These are phyloP conservation scores for Phytophthora kernoviae DNA, from an alignment of 352 stramenopile genomes.

Conservation along the genomic window DNA sequence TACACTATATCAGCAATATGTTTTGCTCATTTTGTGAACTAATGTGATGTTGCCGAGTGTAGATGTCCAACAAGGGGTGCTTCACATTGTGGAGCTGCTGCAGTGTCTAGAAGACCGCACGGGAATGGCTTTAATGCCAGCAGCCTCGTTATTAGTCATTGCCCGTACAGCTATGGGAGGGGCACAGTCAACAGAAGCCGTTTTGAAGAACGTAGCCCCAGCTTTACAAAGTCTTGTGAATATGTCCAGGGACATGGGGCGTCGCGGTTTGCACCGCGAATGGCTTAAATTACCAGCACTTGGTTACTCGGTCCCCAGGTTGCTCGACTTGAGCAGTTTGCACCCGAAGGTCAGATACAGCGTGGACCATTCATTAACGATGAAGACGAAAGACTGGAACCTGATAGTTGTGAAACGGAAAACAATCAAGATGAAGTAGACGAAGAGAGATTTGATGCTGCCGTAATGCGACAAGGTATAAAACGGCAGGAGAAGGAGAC, in stretches of 20 bases:
- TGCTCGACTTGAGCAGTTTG: constrained; percentile 37
- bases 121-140: constrained; percentile 13
- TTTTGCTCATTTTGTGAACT: constrained; percentile 3
- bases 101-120: constrained; percentile 52
- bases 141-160: constrained; percentile 1
- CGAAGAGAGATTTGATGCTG: constrained; percentile 23
- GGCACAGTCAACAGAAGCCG: constrained; percentile 22
- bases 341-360: constrained; percentile 27
- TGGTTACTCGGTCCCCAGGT: constrained; percentile 33
- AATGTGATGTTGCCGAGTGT: not conserved
- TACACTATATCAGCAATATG: not conserved
- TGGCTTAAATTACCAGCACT: constrained; percentile 26
- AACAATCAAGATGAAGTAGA: constrained; percentile 17
- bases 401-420: not conserved
- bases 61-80: constrained; percentile 61
- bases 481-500: constrained; percentile 55
- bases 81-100: constrained; percentile 61
- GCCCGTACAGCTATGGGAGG: constrained; percentile 25
- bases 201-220: constrained; percentile 27
- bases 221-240: constrained; percentile 22
- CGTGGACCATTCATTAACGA: constrained; percentile 3
- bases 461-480: constrained; percentile 31
- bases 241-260: constrained; percentile 18
- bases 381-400: not conserved
- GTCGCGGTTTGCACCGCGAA: constrained; percentile 26